phyloP scores from a whole-genome alignment of 495 filamentous ascomycete species.

The Niebla homalea region DNA sequence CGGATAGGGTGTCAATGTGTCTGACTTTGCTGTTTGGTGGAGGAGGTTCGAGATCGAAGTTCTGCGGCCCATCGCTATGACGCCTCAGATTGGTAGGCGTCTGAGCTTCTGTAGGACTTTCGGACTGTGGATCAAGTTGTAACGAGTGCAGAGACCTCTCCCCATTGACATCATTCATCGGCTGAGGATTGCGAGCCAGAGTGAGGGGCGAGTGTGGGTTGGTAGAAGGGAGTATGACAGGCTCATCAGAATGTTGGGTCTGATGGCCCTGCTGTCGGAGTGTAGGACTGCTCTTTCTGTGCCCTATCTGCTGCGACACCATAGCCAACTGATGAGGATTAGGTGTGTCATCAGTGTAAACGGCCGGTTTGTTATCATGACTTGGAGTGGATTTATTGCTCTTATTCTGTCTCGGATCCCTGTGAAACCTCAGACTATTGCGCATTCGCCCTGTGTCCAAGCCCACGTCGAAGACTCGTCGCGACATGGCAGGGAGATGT shows the following conservation, averaged over 20 bases:
- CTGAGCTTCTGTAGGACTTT: conserved; percentile 1
- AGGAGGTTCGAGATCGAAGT: conserved; percentile 18
- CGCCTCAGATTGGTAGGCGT: not conserved
- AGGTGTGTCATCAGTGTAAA: not conserved
- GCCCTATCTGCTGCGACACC: conserved; percentile 4
- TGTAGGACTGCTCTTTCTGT: conserved; percentile 12
- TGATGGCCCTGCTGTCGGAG: not conserved
- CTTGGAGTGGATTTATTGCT: conserved; percentile 8
- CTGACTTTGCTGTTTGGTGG: conserved; percentile 16
- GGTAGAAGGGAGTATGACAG: conserved; percentile 9
- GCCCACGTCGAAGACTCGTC: conserved; percentile 18
- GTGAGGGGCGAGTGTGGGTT: conserved; percentile 2
- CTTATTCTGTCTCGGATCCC: conserved; percentile 7
- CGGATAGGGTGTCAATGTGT: conserved; percentile 45
- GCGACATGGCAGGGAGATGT: conserved; percentile 16
- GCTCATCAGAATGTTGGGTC: not conserved
- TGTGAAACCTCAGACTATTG: conserved; percentile 12
- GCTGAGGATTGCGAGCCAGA: not conserved
- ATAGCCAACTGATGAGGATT: conserved; percentile 6
- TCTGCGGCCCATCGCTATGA: conserved; percentile 4
- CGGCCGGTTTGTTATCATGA: not conserved
- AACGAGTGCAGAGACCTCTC: not conserved
- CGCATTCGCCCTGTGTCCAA: conserved; percentile 16
- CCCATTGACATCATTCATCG: not conserved
- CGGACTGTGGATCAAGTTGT: not conserved